These are phyloP conservation scores for Erodium moschatum DNA, from an alignment of 441 rosid species.

Conservation along the genomic window DNA sequence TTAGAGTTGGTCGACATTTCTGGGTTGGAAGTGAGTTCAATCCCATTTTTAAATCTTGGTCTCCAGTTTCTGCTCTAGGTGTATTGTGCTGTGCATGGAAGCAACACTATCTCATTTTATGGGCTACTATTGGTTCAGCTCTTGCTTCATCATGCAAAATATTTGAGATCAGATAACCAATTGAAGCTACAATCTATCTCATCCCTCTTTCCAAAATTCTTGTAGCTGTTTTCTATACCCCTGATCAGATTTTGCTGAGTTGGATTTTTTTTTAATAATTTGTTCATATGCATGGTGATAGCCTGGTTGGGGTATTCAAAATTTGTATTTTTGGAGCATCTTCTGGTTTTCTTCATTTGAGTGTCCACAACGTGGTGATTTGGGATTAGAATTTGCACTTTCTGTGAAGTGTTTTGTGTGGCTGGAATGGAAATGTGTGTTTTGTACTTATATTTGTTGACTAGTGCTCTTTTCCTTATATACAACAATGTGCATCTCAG, in stretches of 20 bases:
- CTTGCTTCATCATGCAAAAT: not conserved
- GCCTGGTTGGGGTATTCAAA: constrained; percentile 1
- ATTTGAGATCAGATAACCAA: not conserved
- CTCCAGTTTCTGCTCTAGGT: not conserved
- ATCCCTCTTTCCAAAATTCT: constrained; percentile 20
- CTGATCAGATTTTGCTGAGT: constrained; percentile 23
- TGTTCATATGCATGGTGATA: not conserved
- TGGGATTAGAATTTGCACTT: not conserved
- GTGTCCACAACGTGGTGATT: not conserved
- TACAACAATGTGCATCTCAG: not conserved
- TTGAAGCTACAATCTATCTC: constrained; percentile 22
- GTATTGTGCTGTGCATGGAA: not conserved
- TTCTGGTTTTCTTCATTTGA: constrained; percentile 2
- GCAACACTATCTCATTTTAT: not conserved
- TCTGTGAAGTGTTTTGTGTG: not conserved
- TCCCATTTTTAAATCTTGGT: not conserved
- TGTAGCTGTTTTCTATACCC: not conserved
- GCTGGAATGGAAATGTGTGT: not conserved
- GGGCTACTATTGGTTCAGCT: not conserved
- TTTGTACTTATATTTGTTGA: not conserved
- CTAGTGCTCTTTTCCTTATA: not conserved
- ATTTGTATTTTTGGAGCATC: not conserved
- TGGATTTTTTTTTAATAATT: constrained; percentile 12
- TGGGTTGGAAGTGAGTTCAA: not conserved
- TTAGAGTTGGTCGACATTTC: not conserved